Conservation (phyloP, 2,329 filamentous ascomycete genomes). For the Teratosphaeria zuluensis region DNA sequence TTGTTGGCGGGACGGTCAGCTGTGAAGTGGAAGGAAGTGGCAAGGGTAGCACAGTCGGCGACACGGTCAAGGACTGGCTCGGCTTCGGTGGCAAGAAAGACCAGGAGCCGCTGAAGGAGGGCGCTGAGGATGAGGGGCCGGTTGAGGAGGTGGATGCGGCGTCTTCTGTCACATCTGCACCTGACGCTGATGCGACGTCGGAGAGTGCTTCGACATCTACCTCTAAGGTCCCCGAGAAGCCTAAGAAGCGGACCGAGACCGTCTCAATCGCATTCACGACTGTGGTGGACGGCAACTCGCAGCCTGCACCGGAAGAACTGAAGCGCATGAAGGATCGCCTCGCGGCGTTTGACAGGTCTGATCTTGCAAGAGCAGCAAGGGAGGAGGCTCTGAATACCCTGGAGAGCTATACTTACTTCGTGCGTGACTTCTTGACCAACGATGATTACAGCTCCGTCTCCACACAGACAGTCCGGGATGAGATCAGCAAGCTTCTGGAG, state of each 20-base stretch:
- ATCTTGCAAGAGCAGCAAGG: constrained; percentile 62
- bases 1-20: constrained; percentile 66
- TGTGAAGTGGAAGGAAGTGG: constrained; percentile 68
- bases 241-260: constrained; percentile 43
- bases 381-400: constrained; percentile 87
- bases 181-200: background rate
- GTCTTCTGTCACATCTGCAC: background rate
- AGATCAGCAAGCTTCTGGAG: constrained; percentile 58
- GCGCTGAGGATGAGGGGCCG: constrained; percentile 38
- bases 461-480: constrained; percentile 55
- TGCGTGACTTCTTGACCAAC: constrained; percentile 71
- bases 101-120: constrained; percentile 58
- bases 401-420: constrained; percentile 86
- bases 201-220: constrained; percentile 36
- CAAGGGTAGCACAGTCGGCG: constrained; percentile 72
- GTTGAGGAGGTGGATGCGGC: constrained; percentile 32
- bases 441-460: constrained; percentile 59
- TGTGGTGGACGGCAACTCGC: constrained; percentile 40
- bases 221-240: constrained; percentile 29
- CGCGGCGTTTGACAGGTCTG: constrained; percentile 75
- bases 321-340: constrained; percentile 55
- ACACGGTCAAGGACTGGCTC: constrained; percentile 92
- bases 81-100: constrained; percentile 90
- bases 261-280: constrained; percentile 43
- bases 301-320: constrained; percentile 51